phyloP scores from a whole-genome alignment of 2,329 filamentous ascomycete species.

The Stemphylium lycopersici region DNA sequence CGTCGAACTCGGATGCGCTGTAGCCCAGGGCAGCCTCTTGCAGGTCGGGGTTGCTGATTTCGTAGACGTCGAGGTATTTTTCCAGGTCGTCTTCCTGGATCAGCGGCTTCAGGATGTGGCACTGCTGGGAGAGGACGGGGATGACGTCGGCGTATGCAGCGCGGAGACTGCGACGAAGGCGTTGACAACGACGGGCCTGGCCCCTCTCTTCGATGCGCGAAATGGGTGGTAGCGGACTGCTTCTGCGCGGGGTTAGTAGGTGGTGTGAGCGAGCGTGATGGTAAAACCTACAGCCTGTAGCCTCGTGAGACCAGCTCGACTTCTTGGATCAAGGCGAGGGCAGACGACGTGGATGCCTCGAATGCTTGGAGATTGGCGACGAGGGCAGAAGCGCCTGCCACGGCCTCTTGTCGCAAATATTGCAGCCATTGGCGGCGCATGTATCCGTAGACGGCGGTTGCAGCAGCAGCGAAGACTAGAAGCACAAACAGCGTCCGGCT shows the following conservation, averaged over 20 bases:
- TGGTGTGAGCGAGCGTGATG: conserved; percentile 3
- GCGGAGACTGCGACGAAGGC: conserved; percentile 77
- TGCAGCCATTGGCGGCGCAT: conserved; percentile 81
- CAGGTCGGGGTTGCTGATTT: conserved; percentile 55
- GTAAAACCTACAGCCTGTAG: conserved; percentile 74
- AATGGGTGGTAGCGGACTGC: conserved; percentile 87
- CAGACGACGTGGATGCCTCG: conserved; percentile 76
- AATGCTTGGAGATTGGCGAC: conserved; percentile 79
- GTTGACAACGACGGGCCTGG: conserved; percentile 77
- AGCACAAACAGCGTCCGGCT: conserved; percentile 57
- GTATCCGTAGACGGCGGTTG: conserved; percentile 70
- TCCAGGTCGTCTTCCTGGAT: conserved; percentile 83
- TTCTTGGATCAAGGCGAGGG: conserved; percentile 84
- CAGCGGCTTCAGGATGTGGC: conserved; percentile 70
- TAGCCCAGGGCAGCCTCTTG: conserved; percentile 60
- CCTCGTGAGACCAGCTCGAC: conserved; percentile 94
- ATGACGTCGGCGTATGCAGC: conserved; percentile 73
- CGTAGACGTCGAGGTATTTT: conserved; percentile 81
- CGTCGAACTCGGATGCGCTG: conserved; percentile 71
- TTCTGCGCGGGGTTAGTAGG: conserved; percentile 60
- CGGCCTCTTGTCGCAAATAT: conserved; percentile 74
- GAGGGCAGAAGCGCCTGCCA: conserved; percentile 71
- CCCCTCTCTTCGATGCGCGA: conserved; percentile 85
- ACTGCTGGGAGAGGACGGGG: conserved; percentile 73
- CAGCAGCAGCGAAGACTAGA: conserved; percentile 59